Evolutionary conservation across 2,329 filamentous ascomycete genomes (phyloP).

Genomic region (Westerdykella aurantiaca): DNA sequence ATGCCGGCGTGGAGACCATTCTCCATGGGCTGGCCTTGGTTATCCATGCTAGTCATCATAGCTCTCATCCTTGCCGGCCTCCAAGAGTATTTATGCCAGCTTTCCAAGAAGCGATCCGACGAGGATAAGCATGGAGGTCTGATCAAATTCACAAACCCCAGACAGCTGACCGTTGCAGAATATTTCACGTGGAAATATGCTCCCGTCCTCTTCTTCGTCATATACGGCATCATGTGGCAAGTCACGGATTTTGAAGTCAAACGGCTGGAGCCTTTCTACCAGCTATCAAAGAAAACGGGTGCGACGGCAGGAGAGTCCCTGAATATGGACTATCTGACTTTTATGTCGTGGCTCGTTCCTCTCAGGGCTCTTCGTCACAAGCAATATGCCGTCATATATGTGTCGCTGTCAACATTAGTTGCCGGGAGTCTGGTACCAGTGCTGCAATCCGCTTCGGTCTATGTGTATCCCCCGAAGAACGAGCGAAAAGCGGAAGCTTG

Average conservation of each 20-base stretch:
- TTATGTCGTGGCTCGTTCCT: constrained; percentile 60
- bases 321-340: constrained; percentile 69
- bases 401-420: constrained; percentile 58
- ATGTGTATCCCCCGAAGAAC: constrained; percentile 50
- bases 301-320: constrained; percentile 49
- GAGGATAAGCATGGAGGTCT: constrained; percentile 22
- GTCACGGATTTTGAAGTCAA: constrained; percentile 48
- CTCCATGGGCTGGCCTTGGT: constrained; percentile 36
- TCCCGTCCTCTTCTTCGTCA: constrained; percentile 43
- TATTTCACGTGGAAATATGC: constrained; percentile 40
- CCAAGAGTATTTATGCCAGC: constrained; percentile 36
- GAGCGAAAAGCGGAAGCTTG: constrained; percentile 41
- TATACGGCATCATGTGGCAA: constrained; percentile 47
- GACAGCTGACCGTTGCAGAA: constrained; percentile 21
- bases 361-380: constrained; percentile 55
- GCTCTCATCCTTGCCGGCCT: constrained; percentile 31
- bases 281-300: constrained; percentile 32
- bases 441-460: constrained; percentile 57
- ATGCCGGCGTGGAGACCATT: constrained; percentile 38
- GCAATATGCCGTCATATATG: constrained; percentile 64
- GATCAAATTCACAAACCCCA: constrained; percentile 23
- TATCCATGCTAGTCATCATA: constrained; percentile 28
- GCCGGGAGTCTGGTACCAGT: constrained; percentile 65
- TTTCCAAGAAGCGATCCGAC: constrained; percentile 21
- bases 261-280: constrained; percentile 48